Base-by-base conservation (phyloP, 805 yeast species). In the Zygotorulaspora sp. region DNA sequence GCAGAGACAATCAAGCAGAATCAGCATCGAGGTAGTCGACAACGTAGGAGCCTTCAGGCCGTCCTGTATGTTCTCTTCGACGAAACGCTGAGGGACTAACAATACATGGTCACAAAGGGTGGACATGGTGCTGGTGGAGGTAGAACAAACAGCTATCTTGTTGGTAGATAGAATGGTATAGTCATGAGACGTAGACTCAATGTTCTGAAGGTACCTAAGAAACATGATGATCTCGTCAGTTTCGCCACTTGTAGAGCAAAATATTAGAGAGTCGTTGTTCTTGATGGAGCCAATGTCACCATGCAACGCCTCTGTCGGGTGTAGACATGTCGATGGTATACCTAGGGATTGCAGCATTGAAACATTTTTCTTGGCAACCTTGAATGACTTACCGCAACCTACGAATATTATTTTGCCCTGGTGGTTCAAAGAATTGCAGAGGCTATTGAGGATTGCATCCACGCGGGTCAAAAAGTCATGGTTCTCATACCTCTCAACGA, bases 41-140 rank as follows among this genome's bases (percentile, higher is more conserved):
- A 87, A 75, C 0, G 96, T 87, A 1, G 96, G 96, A 0, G 96
- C 95, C 6, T 88, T 82, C 19, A 87, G 58, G 0, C 96, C 96
- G 51, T 83, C 84, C 3, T 83, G 65, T 10, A 71, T 60, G 13
- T 71, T 69, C 38, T 55, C 54, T 44, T 87, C 96, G 19, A 72
- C 66, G 40, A 78, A 67, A 25, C 66, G 86, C 32, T 48, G 54
- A 11, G 47, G 52, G 6, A 49, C 41, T 30, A 41, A 28, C 20
- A 52, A 21, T 3, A 44, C 33, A 18, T 35, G 78, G 59, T 52
- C 83, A 57, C 43, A 52, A 49, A 26, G 26, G n/a, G 28, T 24
- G 11, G 45, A 45, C 23, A 53, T 28, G 19, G 53, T 33, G 31
- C 51, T 48, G 3, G 32, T 14, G 5, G 38, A 18, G 11, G 40